Conservation (phyloP, 2,329 filamentous ascomycete species). For the Tolypocladium guangdongense region DNA sequence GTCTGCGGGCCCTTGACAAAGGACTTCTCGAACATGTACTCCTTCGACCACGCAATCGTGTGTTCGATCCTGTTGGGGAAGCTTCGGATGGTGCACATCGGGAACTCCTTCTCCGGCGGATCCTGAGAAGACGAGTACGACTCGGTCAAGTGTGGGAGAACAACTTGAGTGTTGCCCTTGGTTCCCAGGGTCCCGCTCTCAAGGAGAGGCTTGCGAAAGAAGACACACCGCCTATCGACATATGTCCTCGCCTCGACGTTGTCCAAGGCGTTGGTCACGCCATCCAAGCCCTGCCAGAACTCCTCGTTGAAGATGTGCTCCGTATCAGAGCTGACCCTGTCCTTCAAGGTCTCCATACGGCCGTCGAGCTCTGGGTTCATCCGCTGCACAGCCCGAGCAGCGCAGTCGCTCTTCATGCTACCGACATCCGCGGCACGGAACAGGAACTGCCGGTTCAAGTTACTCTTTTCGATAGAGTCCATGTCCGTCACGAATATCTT, state of each 20-base stretch:
- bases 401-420: conserved; percentile 91
- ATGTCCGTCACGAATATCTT: conserved; percentile 92
- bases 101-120: conserved; percentile 95
- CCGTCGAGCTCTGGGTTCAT: conserved; percentile 93
- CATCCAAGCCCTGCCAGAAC: conserved; percentile 81
- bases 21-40: conserved; percentile 78
- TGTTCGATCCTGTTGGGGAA: conserved; percentile 99
- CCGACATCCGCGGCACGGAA: conserved; percentile 93
- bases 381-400: conserved; percentile 74
- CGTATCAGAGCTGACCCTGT: conserved; percentile 84
- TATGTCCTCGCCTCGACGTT: conserved; percentile 96
- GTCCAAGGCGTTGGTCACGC: conserved; percentile 93
- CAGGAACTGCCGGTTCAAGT: conserved; percentile 92
- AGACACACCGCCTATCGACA: conserved; percentile 90
- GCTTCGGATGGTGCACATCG: conserved; percentile 94
- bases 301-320: conserved; percentile 89
- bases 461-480: conserved; percentile 98
- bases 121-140: conserved; percentile 95
- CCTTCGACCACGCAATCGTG: conserved; percentile 95
- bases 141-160: conserved; percentile 83
- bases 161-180: conserved; percentile 96
- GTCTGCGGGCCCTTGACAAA: conserved; percentile 92
- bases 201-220: conserved; percentile 93
- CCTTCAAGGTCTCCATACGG: conserved; percentile 76
- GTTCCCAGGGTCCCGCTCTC: conserved; percentile 98